Evolutionary conservation across 371 early-diverging fungal species (phyloP), one percentile per base, ranked within the genome.

Genomic region (Lichtheimia ramosa): DNA sequence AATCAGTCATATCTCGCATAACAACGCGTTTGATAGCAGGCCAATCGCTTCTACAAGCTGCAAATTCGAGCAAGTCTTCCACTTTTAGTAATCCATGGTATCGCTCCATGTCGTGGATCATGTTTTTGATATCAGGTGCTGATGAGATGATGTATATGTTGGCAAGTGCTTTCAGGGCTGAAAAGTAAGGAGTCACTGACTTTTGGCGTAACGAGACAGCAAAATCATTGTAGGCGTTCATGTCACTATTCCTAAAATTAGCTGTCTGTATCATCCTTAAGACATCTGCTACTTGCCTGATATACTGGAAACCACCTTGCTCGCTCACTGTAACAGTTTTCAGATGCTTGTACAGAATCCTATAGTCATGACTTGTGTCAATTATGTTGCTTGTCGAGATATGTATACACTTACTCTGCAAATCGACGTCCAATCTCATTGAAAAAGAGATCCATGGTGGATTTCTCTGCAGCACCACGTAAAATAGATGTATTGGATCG

Each of bases 61-160:
- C 88, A 69, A 96, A 89, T 69, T 97, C 97, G 59, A 93, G 92
- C 15, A 96, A 82, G 68, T 97, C 97, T 68, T 96, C 97, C 2
- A 88, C 69, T 42, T 92, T 83, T 69, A 96, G 79, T 10, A 90
- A 80, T 6, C 93, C 94, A 61, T 93, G 89, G 59, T 90, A 97
- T 28, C 94, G 83, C 24, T 82, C 84, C 61, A 88, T 72, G 69
- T 96, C 96, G 65, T 94, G 92, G 49, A 96, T 84, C 56, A 97
- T 74, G 28, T 82, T 87, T 55, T 90, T 82, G 65, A 97, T 78
- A 70, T 94, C 94, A 13, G 79, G 75, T 5, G 93, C 88, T 13
- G 84, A 88, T 8, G 92, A 88, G 50, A 96, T 89, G 54, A 97
- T 89, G 62, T 89, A 97, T 43, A 96, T 78, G 64, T 96, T 95